A percentile compares a stretch with the other conserved stretches of the same genome.
Evolutionary conservation across 2,329 filamentous ascomycete genomes (phyloP).

Genomic region (Penicillium sclerotigenum): DNA sequence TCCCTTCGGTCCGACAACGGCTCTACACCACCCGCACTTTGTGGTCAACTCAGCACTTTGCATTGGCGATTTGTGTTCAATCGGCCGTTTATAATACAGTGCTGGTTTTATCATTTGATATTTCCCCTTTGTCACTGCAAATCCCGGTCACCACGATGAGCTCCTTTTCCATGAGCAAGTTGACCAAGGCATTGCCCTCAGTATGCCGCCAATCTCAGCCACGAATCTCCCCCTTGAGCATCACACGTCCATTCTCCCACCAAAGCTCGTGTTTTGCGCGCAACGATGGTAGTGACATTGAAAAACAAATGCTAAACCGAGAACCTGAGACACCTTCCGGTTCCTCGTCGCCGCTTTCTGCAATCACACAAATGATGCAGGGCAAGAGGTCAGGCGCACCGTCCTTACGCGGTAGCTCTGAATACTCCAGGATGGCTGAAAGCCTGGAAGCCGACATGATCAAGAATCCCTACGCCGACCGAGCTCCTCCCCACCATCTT

Average conservation of each 20-base stretch:
- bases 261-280: slow-evolving; percentile 11
- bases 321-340: slow-evolving; percentile 16
- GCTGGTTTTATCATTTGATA: neutral
- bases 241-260: slow-evolving; percentile 33
- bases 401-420: slow-evolving; percentile 21
- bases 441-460: slow-evolving; percentile 36
- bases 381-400: slow-evolving; percentile 20
- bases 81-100: neutral
- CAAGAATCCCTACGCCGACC: slow-evolving; percentile 36
- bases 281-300: slow-evolving; percentile 23
- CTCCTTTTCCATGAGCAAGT: slow-evolving; percentile 30
- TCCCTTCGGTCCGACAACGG: slow-evolving; percentile 29
- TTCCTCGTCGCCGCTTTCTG: slow-evolving; percentile 27
- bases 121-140: neutral
- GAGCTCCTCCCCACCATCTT: slow-evolving; percentile 67
- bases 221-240: slow-evolving; percentile 18
- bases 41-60: neutral
- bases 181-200: slow-evolving; percentile 34
- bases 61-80: slow-evolving; percentile 3
- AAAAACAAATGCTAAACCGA: slow-evolving; percentile 30
- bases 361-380: slow-evolving; percentile 33
- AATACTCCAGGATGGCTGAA: slow-evolving; percentile 34
- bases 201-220: slow-evolving; percentile 29
- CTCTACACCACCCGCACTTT: slow-evolving; percentile 7
- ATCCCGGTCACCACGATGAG: slow-evolving; percentile 29